Base-by-base conservation (phyloP, 345 rosid genomes). In the Camelina sativa region DNA sequence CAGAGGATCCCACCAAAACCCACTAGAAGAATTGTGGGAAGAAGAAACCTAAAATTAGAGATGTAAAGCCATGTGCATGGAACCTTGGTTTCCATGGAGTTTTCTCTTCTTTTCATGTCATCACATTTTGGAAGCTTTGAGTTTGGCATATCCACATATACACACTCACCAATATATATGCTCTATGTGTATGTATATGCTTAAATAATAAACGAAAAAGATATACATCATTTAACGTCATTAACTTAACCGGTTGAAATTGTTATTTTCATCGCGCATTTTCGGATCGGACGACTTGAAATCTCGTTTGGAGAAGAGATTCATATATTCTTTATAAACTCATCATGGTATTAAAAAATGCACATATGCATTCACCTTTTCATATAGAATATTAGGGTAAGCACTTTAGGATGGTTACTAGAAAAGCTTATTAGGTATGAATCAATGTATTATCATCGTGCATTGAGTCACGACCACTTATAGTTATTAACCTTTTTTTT, bases 31-130 rank as follows among this genome's bases (percentile, higher is more conserved):
- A 69, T 53, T 53, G 62, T 71, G 51, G 73, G 60, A 69, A 53
- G 62, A 68, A 73, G 67, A 77, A 80, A 77, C 77, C 77, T 80
- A 60, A 79, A 81, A 79, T 76, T 72, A 77, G 79, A 74, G 77
- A 74, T 76, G 74, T 78, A 79, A 74, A 35, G 78, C 84, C 90
- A 87, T 85, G 90, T 89, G 95, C 86, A 75, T 72, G 82, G 71
- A 83, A 77, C 87, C 84, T 78, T 81, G 89, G 86, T 76, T 78
- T 85, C 84, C 87, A 80, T 79, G 75, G 75, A 77, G 78, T 23
- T 61, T 75, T 77, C 90, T 78, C 90, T 80, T 76, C 87, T 87
- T 89, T 87, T 87, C 72, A 86, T 81, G 85, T 74, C 83, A 78
- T 67, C 58, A 20, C 63, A 75, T 75, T 75, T 85, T 83, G 85